phyloP scores from a whole-genome alignment of 1,284 basidiomycete species.

The Trichosporon ovoides region DNA sequence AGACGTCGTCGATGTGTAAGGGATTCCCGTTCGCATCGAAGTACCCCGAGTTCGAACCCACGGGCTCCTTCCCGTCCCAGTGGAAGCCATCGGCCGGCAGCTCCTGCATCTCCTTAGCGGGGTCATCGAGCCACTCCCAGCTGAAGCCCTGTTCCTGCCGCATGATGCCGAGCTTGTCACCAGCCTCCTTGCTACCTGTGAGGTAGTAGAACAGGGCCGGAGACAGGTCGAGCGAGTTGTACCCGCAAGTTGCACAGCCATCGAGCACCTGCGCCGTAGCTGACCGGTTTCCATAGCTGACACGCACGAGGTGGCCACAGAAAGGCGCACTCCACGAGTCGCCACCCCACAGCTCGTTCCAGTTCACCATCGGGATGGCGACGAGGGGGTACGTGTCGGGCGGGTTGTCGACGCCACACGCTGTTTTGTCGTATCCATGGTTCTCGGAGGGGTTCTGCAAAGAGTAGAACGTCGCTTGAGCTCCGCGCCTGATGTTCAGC shows the following conservation, averaged over 20 bases:
- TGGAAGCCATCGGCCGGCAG: not conserved
- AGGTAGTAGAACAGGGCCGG: conserved; percentile 1
- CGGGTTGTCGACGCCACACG: conserved; percentile 2
- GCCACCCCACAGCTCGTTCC: not conserved
- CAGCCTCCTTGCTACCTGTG: not conserved
- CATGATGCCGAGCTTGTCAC: not conserved
- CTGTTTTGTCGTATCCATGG: conserved; percentile 3
- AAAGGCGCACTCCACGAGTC: not conserved
- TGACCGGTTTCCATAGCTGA: not conserved
- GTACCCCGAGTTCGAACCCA: not conserved
- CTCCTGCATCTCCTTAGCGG: not conserved
- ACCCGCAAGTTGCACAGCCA: not conserved
- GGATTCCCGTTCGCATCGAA: not conserved
- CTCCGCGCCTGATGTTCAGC: not conserved
- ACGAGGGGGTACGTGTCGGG: conserved; percentile 2
- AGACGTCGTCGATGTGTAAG: not conserved
- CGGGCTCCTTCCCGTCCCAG: not conserved
- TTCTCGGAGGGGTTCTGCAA: conserved; percentile 12
- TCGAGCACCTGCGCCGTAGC: not conserved
- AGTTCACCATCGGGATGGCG: conserved; percentile 1
- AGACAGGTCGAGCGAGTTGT: conserved; percentile 2
- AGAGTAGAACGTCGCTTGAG: conserved; percentile 4
- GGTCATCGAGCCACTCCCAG: conserved; percentile 3
- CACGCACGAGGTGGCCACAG: conserved; percentile 1
- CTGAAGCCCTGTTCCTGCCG: not conserved